These are phyloP conservation scores for Saccharomyces hybrid DNA, from an alignment of 1,139 yeast species.

Conservation along the genomic window DNA sequence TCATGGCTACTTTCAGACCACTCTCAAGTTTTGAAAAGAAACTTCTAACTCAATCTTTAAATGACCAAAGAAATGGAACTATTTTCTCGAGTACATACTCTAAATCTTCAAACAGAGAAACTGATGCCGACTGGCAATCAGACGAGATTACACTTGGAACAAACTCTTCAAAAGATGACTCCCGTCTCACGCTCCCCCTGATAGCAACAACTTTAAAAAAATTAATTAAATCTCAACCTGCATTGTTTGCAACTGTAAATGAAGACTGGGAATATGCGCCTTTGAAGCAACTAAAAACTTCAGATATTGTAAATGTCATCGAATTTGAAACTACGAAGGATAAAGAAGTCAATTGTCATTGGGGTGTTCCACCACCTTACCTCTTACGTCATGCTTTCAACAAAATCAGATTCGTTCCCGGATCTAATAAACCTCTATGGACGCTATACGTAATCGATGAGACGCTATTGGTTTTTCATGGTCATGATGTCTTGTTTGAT, in stretches of 20 bases:
- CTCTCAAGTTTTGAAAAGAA: conserved; percentile 23
- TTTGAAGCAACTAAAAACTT: conserved; percentile 14
- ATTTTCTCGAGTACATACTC: conserved; percentile 9
- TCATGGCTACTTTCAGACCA: conserved; percentile 10
- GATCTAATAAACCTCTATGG: conserved; percentile 24
- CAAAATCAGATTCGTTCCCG: conserved; percentile 18
- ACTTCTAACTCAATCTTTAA: conserved; percentile 17
- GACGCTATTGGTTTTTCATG: conserved; percentile 24
- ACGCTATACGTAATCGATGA: conserved; percentile 23
- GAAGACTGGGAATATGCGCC: conserved; percentile 19
- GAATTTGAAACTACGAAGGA: conserved; percentile 22
- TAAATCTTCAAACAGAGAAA: not conserved
- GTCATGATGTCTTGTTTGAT: conserved; percentile 27
- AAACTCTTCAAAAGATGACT: conserved; percentile 9
- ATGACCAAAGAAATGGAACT: conserved; percentile 22
- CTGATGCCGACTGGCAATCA: conserved; percentile 12
- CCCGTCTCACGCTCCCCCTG: conserved; percentile 12
- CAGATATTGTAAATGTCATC: conserved; percentile 21
- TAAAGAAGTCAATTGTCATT: conserved; percentile 23
- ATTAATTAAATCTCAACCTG: conserved; percentile 20
- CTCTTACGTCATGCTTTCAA: conserved; percentile 24
- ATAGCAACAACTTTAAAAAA: conserved; percentile 18
- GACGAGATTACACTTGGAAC: conserved; percentile 23
- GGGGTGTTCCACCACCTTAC: conserved; percentile 24
- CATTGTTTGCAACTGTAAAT: conserved; percentile 21